Percentiles rank a stretch among this genome's conserved stretches.
phyloP scores from a whole-genome alignment of 345 rosid genomes.

The Hevea brasiliensis region DNA sequence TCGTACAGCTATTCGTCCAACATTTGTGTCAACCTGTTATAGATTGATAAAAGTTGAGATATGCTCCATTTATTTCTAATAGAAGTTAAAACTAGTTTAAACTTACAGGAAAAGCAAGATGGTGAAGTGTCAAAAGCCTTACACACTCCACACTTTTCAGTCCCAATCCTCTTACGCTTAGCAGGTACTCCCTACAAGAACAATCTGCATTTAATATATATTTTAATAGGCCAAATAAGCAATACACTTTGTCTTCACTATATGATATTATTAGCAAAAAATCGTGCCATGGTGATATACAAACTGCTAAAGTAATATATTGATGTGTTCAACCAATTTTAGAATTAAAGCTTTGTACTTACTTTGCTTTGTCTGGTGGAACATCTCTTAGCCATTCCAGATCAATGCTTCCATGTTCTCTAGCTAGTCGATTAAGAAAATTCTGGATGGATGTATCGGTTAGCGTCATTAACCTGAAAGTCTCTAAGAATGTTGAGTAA shows the following conservation, averaged over 20 bases:
- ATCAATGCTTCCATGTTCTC: conserved; percentile 31
- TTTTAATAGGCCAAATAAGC: not conserved
- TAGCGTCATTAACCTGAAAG: conserved; percentile 15
- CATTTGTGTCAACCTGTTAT: conserved; percentile 41
- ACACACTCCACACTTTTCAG: conserved; percentile 37
- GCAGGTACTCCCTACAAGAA: conserved; percentile 29
- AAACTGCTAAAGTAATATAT: not conserved
- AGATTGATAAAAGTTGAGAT: conserved; percentile 17
- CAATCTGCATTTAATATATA: not conserved
- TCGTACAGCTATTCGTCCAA: conserved; percentile 36
- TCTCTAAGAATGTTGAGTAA: not conserved
- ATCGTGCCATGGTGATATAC: not conserved
- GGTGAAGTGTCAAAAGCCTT: conserved; percentile 33
- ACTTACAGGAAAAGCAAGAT: conserved; percentile 36
- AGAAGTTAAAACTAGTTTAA: not conserved
- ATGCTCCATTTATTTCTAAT: conserved; percentile 11
- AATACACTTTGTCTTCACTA: not conserved
- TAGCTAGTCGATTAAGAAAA: conserved; percentile 20
- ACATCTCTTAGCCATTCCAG: conserved; percentile 33
- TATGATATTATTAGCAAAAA: not conserved
- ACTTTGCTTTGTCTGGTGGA: conserved; percentile 40
- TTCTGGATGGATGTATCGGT: conserved; percentile 29
- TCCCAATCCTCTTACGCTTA: conserved; percentile 32
- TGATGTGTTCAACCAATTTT: not conserved
- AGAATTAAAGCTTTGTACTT: conserved; percentile 6